Percentiles rank a stretch among this genome's conserved stretches.
These are phyloP conservation scores for Cyanodermella asteris DNA, from an alignment of 2,329 filamentous ascomycete species.

Conservation along the genomic window DNA sequence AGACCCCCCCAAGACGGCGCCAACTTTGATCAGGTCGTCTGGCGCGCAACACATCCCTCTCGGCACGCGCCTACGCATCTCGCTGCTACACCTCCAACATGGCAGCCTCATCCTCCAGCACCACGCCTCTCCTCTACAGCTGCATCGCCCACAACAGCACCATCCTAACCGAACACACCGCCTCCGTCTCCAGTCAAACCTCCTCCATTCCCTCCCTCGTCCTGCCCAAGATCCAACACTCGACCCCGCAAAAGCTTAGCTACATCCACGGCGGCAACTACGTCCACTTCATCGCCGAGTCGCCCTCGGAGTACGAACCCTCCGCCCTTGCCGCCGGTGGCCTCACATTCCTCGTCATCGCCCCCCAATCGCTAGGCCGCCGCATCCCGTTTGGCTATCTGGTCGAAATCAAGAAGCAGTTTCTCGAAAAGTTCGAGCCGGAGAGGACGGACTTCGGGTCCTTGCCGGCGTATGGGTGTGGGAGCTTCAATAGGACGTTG, in stretches of 20 bases:
- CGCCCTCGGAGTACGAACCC: slow-evolving; percentile 41
- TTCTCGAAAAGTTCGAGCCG: slow-evolving; percentile 48
- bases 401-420: slow-evolving; percentile 72
- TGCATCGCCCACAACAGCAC: slow-evolving; percentile 89
- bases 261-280: slow-evolving; percentile 82
- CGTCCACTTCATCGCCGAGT: slow-evolving; percentile 87
- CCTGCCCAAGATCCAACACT: slow-evolving; percentile 82
- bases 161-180: slow-evolving; percentile 81
- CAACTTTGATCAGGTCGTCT: too few species aligned
- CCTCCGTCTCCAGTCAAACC: slow-evolving; percentile 60
- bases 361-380: slow-evolving; percentile 57
- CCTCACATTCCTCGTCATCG: slow-evolving; percentile 79
- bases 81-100: background rate
- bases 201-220: slow-evolving; percentile 80
- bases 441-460: slow-evolving; percentile 48
- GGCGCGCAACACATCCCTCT: too few species aligned
- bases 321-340: slow-evolving; percentile 43
- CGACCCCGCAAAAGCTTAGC: slow-evolving; percentile 63
- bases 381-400: slow-evolving; percentile 87
- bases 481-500: slow-evolving; percentile 61
- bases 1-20: too few species aligned
- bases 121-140: slow-evolving; percentile 20
- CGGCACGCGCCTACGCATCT: too few species aligned
- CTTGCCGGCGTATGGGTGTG: slow-evolving; percentile 76
- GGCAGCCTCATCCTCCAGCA: slow-evolving; percentile 2